phyloP scores from a whole-genome alignment of 345 rosid genomes.

The Rhizophora mangle region DNA sequence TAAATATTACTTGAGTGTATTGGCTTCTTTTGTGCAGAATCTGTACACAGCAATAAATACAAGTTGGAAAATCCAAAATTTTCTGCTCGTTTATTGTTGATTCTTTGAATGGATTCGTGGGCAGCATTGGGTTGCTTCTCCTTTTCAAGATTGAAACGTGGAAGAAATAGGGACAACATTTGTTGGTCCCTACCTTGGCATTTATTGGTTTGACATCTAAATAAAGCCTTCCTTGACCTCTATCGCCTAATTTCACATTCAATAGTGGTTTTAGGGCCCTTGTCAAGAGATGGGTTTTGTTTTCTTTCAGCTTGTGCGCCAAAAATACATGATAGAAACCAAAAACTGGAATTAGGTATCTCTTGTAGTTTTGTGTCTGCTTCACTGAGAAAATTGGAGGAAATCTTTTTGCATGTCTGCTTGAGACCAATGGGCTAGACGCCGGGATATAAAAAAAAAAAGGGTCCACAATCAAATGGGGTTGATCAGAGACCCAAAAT shows the following conservation, averaged over 20 bases:
- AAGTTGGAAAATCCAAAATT: conserved; percentile 2
- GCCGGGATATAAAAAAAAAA: background rate
- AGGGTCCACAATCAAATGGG: background rate
- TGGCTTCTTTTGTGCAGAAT: conserved; percentile 15
- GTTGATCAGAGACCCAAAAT: background rate
- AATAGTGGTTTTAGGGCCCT: conserved; percentile 15
- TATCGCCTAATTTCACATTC: conserved; percentile 27
- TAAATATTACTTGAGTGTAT: conserved; percentile 18
- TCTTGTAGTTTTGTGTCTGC: conserved; percentile 6
- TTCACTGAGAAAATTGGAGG: background rate
- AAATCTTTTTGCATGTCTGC: background rate
- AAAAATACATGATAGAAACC: conserved; percentile 6
- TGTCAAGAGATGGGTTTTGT: conserved; percentile 16
- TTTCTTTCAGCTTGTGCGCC: conserved; percentile 13
- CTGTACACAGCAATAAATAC: conserved; percentile 2
- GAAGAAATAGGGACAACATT: conserved; percentile 4
- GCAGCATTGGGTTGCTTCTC: conserved; percentile 23
- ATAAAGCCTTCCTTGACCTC: background rate
- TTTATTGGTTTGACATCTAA: conserved; percentile 12
- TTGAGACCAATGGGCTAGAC: background rate
- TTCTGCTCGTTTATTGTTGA: background rate
- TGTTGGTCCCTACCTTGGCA: conserved; percentile 21
- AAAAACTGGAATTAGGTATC: conserved; percentile 11
- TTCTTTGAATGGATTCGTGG: conserved; percentile 21
- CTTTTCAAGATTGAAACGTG: conserved; percentile 26